These are phyloP conservation scores for Coemansia sp. DNA, from an alignment of 192 early-diverging fungal genomes.

Conservation along the genomic window DNA sequence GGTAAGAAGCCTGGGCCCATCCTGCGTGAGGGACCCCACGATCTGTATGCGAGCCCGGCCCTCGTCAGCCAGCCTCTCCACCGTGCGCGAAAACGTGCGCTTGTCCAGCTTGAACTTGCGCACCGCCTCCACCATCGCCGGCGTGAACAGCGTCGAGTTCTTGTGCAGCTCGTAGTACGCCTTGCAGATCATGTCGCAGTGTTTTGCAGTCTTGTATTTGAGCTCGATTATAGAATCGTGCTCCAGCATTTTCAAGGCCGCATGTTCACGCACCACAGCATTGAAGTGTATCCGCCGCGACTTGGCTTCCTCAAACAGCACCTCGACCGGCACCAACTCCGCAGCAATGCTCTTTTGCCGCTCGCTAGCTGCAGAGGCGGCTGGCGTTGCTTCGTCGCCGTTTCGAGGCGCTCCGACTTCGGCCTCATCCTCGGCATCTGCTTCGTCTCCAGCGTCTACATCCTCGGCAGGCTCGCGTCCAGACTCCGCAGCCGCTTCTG, in stretches of 20 bases:
- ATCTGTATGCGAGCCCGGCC: not conserved
- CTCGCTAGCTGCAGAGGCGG: too few species aligned
- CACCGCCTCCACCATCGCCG: not conserved
- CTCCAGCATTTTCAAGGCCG: slow-evolving; percentile 19
- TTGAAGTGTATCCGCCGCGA: slow-evolving; percentile 7
- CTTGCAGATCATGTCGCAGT: slow-evolving; percentile 4
- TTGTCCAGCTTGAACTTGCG: slow-evolving; percentile 25
- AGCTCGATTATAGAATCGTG: slow-evolving; percentile 16
- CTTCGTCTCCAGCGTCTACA: not conserved
- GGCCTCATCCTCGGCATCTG: not conserved
- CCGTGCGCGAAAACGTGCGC: slow-evolving; percentile 20
- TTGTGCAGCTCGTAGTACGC: slow-evolving; percentile 7
- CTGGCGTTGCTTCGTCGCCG: too few species aligned
- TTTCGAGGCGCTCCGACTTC: too few species aligned
- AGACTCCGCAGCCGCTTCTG: not conserved
- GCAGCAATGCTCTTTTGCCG: too few species aligned
- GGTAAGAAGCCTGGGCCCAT: not conserved
- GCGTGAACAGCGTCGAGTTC: slow-evolving; percentile 1
- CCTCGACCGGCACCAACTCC: too few species aligned
- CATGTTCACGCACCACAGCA: slow-evolving; percentile 28
- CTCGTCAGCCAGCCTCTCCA: slow-evolving; percentile 10
- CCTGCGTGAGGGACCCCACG: not conserved
- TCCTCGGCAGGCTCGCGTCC: not conserved
- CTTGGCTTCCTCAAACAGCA: slow-evolving; percentile 14
- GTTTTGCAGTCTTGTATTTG: not conserved